Percentiles rank a stretch among this genome's conserved stretches.
Evolutionary conservation across 306 rosid genomes (phyloP).

Genomic region (Castanea crenata): DNA sequence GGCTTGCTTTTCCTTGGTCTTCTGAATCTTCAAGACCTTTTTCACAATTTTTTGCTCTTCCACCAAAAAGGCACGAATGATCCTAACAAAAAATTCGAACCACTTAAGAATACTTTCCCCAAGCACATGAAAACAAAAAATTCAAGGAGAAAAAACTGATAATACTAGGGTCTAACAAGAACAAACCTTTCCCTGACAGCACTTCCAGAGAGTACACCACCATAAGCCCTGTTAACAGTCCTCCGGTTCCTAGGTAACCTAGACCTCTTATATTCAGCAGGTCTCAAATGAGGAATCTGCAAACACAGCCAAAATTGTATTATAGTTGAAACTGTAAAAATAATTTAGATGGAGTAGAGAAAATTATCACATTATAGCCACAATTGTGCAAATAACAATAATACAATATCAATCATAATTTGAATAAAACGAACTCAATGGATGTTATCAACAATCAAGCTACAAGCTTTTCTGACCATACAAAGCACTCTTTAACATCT

Average conservation of each 20-base stretch:
- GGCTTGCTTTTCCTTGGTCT: conserved; percentile 64
- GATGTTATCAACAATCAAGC: background rate
- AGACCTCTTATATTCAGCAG: conserved; percentile 71
- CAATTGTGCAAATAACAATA: background rate
- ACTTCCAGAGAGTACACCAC: conserved; percentile 69
- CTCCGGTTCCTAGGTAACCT: conserved; percentile 70
- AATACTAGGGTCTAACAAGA: background rate
- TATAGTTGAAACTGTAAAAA: background rate
- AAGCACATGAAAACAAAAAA: background rate
- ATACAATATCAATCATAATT: background rate
- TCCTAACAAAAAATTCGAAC: conserved; percentile 31
- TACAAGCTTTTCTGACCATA: background rate
- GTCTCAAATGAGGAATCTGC: conserved; percentile 84
- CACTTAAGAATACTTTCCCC: background rate
- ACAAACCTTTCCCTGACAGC: conserved; percentile 84
- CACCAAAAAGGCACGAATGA: conserved; percentile 68
- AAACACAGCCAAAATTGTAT: background rate
- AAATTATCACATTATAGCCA: background rate
- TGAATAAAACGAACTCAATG: background rate
- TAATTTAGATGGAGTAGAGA: background rate
- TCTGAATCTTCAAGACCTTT: conserved; percentile 80
- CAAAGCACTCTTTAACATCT: background rate
- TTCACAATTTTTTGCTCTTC: conserved; percentile 82
- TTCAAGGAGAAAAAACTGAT: background rate
- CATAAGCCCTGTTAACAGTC: conserved; percentile 73